phyloP scores from a whole-genome alignment of 768 basidiomycete species.

The Crucibulum laeve region DNA sequence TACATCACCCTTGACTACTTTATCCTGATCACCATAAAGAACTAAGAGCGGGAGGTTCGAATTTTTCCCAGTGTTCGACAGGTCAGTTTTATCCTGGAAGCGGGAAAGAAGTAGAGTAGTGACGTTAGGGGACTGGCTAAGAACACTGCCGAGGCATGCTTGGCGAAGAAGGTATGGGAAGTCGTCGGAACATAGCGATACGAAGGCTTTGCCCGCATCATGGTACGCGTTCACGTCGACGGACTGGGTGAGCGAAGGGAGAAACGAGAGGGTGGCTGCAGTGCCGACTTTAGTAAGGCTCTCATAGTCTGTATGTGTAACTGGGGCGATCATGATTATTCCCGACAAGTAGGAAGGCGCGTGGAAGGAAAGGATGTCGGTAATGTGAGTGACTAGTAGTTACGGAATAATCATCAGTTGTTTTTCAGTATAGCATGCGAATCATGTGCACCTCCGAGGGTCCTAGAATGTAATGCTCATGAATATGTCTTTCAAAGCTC shows the following conservation, averaged over 20 bases:
- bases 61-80: slow-evolving; percentile 18
- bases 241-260: slow-evolving; percentile 13
- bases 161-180: slow-evolving; percentile 13
- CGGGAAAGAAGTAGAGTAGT: slow-evolving; percentile 15
- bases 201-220: slow-evolving; percentile 14
- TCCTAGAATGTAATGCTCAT: no score
- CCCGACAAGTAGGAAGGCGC: slow-evolving; percentile 20
- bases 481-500: no score
- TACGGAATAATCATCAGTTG: neutral
- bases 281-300: slow-evolving; percentile 13
- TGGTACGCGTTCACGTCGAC: slow-evolving; percentile 19
- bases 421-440: no score
- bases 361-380: slow-evolving; percentile 20
- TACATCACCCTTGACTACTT: slow-evolving; percentile 14
- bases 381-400: slow-evolving; percentile 15
- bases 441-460: no score
- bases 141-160: slow-evolving; percentile 17
- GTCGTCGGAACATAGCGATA: slow-evolving; percentile 9
- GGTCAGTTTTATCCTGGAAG: slow-evolving; percentile 16
- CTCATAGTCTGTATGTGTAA: slow-evolving; percentile 19
- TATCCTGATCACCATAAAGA: slow-evolving; percentile 21
- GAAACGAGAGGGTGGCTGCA: slow-evolving; percentile 11
- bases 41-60: slow-evolving; percentile 19
- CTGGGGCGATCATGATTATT: slow-evolving; percentile 19
- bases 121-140: slow-evolving; percentile 19